Percentiles rank a stretch among this genome's conserved stretches.
These are phyloP conservation scores for Trichoderma sp. DNA, from an alignment of 2,329 filamentous ascomycete species.

Conservation along the genomic window DNA sequence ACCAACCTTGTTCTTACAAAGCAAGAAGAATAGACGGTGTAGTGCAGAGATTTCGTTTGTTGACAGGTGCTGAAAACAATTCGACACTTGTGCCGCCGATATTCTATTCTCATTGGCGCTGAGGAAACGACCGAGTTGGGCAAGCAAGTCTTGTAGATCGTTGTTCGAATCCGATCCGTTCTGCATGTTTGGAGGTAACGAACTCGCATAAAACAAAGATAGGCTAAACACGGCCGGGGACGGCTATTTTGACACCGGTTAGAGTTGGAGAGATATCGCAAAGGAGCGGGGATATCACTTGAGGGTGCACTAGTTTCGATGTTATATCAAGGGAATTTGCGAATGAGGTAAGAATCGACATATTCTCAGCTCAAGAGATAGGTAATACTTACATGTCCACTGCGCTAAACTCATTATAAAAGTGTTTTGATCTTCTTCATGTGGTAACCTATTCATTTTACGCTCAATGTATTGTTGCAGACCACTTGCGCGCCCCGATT, in stretches of 20 bases:
- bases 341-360: neutral
- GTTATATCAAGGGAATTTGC: neutral
- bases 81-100: neutral
- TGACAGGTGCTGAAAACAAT: neutral
- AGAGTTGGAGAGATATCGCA: neutral
- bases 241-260: neutral
- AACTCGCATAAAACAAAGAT: neutral
- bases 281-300: neutral
- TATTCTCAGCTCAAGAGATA: neutral
- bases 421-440: neutral
- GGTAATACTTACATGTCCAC: neutral
- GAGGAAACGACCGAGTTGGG: neutral
- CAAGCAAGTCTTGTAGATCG: neutral
- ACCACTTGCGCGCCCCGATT: neutral
- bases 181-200: neutral
- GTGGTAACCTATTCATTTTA: neutral
- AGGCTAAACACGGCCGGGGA: neutral
- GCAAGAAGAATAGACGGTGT: neutral
- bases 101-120: neutral
- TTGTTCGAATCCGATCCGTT: neutral
- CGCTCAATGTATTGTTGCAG: neutral
- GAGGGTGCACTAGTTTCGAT: neutral
- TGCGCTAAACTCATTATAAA: neutral
- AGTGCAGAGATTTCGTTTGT: neutral
- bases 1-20: neutral